Evolutionary conservation across 345 rosid species (phyloP), one percentile per base, ranked within the genome.

Genomic region (Geranium brycei): DNA sequence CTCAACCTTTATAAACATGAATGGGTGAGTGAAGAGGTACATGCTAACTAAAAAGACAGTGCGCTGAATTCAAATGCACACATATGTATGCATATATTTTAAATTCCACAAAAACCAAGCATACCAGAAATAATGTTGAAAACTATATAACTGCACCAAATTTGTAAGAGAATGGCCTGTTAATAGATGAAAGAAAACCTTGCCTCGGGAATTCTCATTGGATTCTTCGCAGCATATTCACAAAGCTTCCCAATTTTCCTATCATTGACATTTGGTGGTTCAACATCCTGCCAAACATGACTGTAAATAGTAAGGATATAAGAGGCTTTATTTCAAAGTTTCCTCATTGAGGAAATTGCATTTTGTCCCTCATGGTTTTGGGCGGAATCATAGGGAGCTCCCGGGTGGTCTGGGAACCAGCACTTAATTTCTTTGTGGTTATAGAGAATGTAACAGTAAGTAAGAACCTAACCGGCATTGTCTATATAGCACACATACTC

Each of bases 231-330:
- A 23, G 83, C 96, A 83, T 92, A 92, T 58, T 92, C 96, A 73
- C 98, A 92, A 71, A 92, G 91, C 81, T 84, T 92, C 70, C 88
- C 88, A 31, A 87, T 87, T 72, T 86, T 87, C 68, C 98, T 83
- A 64, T 92, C 95, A 72, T 87, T 87, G 28, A 23, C 28, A 23
- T 23, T 23, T 23, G 28, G 28, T 18, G 93, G 88, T 71, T 83
- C 87, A 51, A 82, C 87, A 57, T 79, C 93, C 98, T 92, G 82
- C 72, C 63, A 72, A 80, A 32, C 19, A 58, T 3, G 41, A 35
- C 41, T 7, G 10, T 4, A 35, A 19, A 19, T 4, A 47, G 14
- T 47, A 47, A 6, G 14, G 13, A 47, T 47, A 47, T 11, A 47
- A 47, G 53, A 47, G 11, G 10, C 5, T 35, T 47, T 47, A 6